Conservation (phyloP, 129 eudicot genomes). For the Pseudognaphalium luteoalbum region DNA sequence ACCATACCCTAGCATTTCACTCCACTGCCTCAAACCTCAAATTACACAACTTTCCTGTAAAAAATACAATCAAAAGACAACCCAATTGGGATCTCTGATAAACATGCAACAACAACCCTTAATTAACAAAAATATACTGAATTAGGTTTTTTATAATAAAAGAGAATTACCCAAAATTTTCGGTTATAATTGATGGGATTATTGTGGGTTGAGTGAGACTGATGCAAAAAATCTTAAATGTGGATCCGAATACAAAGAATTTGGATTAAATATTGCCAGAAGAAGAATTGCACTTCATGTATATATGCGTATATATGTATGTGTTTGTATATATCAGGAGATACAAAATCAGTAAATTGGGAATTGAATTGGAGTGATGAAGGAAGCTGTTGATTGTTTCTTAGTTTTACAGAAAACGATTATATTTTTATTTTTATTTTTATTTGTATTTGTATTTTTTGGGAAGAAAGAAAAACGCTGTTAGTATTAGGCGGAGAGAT, state of each 20-base stretch:
- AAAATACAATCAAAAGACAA: constrained; percentile 15
- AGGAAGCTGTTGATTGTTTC: constrained; percentile 13
- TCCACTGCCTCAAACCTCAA: constrained; percentile 29
- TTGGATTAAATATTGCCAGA: constrained; percentile 18
- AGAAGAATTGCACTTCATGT: constrained; percentile 26
- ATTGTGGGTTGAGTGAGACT: constrained; percentile 31
- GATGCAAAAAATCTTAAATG: constrained; percentile 37
- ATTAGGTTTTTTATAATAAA: not conserved
- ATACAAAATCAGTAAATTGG: not conserved
- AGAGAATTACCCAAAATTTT: constrained; percentile 19
- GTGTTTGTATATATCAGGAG: not conserved
- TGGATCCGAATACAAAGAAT: constrained; percentile 34
- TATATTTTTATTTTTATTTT: not conserved
- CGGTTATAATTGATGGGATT: constrained; percentile 3
- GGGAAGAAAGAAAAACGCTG: constrained; percentile 16
- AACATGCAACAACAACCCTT: constrained; percentile 47
- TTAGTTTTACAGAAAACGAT: constrained; percentile 10
- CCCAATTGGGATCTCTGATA: constrained; percentile 44
- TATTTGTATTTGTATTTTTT: not conserved
- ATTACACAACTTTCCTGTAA: constrained; percentile 14
- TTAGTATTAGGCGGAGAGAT: constrained; percentile 15
- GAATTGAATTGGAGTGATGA: constrained; percentile 26
- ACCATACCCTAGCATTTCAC: constrained; percentile 58
- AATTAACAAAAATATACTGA: not conserved
- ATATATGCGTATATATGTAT: not conserved